A percentile compares a stretch with the other conserved stretches of the same genome.
phyloP scores from a whole-genome alignment of 202 grass and related monocot species.

The Zizania palustris region DNA sequence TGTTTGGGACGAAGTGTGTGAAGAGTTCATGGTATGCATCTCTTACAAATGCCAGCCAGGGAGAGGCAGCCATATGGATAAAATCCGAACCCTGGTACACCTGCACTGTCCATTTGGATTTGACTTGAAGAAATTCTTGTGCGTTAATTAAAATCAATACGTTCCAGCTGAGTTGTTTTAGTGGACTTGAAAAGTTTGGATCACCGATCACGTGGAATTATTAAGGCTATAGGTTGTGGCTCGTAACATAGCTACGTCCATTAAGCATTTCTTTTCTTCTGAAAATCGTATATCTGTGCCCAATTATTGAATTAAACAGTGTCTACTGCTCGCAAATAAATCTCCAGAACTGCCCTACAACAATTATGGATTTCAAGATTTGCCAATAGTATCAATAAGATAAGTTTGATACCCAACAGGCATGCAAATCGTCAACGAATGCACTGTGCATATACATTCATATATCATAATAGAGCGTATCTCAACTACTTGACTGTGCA shows the following conservation, averaged over 20 bases:
- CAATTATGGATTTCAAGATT: background rate
- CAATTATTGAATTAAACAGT: background rate
- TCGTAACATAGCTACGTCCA: background rate
- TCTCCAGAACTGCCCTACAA: background rate
- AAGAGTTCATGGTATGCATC: background rate
- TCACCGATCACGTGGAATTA: background rate
- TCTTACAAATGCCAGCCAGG: background rate
- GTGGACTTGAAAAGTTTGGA: background rate
- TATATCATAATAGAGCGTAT: background rate
- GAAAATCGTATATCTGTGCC: background rate
- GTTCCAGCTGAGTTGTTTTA: background rate
- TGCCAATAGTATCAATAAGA: background rate
- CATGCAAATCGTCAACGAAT: background rate
- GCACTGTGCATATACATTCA: background rate
- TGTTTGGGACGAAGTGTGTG: no score
- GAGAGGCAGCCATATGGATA: no score
- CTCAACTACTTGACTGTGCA: background rate
- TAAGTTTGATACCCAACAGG: background rate
- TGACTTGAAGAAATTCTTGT: no score
- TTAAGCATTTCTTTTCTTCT: background rate
- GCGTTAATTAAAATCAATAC: no score
- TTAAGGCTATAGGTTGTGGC: background rate
- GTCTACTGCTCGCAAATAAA: background rate
- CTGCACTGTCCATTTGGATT: background rate
- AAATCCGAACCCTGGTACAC: no score